phyloP scores from a whole-genome alignment of 257 asterid species.

The Agastache rugosa region DNA sequence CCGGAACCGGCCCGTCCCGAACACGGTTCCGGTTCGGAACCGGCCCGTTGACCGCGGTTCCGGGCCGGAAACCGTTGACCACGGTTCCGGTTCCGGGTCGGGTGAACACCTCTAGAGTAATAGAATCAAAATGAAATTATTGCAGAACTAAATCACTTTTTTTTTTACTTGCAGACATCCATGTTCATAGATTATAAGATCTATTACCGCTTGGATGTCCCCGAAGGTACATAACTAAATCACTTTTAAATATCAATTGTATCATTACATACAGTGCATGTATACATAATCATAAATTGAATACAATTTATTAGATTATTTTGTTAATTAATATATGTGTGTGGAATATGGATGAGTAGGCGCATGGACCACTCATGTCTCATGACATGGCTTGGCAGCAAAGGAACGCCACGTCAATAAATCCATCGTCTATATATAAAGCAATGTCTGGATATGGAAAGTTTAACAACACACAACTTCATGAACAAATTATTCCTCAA shows the following conservation, averaged over 20 bases:
- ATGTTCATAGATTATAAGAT: too few species aligned
- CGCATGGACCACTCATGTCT: constrained; percentile 40
- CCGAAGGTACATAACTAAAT: neutral
- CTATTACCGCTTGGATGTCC: too few species aligned
- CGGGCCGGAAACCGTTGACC: too few species aligned
- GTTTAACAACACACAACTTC: constrained; percentile 33
- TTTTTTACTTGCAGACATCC: too few species aligned
- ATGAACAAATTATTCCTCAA: too few species aligned
- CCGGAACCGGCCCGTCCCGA: too few species aligned
- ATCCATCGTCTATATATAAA: constrained; percentile 43
- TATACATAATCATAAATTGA: neutral
- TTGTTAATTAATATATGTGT: neutral
- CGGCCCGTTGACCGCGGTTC: too few species aligned
- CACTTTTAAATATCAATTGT: neutral
- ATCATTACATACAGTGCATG: constrained; percentile 27
- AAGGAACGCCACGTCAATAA: constrained; percentile 46
- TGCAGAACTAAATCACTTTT: neutral
- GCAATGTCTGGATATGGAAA: constrained; percentile 39
- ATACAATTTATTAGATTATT: neutral
- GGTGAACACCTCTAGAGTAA: too few species aligned
- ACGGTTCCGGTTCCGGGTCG: too few species aligned
- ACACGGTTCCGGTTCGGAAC: too few species aligned
- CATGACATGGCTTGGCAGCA: constrained; percentile 35
- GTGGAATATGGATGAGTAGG: constrained; percentile 31
- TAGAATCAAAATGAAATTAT: constrained; percentile 28